Conservation (phyloP, 495 filamentous ascomycete genomes). For the Penicillium salamii region DNA sequence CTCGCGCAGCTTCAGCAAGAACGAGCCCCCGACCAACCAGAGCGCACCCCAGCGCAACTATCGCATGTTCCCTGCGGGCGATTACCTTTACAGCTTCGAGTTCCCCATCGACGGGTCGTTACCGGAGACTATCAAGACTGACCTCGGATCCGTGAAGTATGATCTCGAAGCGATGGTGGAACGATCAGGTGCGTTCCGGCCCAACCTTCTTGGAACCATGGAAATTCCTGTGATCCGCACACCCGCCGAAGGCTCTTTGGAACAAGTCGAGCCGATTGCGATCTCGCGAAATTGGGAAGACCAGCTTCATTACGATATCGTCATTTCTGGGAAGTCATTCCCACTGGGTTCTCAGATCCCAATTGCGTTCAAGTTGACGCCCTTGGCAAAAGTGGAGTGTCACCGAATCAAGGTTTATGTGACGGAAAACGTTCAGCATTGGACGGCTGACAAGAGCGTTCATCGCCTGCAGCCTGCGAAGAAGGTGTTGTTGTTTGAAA, state of each 20-base stretch:
- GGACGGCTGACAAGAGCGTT: slow-evolving; percentile 80
- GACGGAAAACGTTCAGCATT: slow-evolving; percentile 94
- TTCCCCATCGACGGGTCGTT: slow-evolving; percentile 88
- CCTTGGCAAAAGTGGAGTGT: slow-evolving; percentile 92
- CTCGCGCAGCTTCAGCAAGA: slow-evolving; percentile 84
- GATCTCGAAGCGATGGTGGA: slow-evolving; percentile 86
- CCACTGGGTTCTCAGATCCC: slow-evolving; percentile 89
- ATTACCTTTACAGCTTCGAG: slow-evolving; percentile 94
- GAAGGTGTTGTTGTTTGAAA: slow-evolving; percentile 88
- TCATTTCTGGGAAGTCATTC: slow-evolving; percentile 98
- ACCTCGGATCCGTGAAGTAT: slow-evolving; percentile 85
- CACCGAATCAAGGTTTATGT: slow-evolving; percentile 95
- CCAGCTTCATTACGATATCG: slow-evolving; percentile 96
- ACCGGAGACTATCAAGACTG: slow-evolving; percentile 88
- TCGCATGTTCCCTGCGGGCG: slow-evolving; percentile 83
- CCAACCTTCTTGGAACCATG: slow-evolving; percentile 79
- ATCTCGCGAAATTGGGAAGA: slow-evolving; percentile 98
- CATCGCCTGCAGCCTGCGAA: slow-evolving; percentile 79
- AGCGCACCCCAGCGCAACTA: slow-evolving; percentile 83
- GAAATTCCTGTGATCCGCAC: slow-evolving; percentile 86
- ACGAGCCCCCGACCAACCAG: slow-evolving; percentile 58
- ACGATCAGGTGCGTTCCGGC: slow-evolving; percentile 86
- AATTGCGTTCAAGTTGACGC: slow-evolving; percentile 96
- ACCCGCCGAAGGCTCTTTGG: slow-evolving; percentile 86
- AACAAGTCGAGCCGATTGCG: slow-evolving; percentile 93